Conservation (phyloP, 2,329 filamentous ascomycete species). For the Xylaria sp. region DNA sequence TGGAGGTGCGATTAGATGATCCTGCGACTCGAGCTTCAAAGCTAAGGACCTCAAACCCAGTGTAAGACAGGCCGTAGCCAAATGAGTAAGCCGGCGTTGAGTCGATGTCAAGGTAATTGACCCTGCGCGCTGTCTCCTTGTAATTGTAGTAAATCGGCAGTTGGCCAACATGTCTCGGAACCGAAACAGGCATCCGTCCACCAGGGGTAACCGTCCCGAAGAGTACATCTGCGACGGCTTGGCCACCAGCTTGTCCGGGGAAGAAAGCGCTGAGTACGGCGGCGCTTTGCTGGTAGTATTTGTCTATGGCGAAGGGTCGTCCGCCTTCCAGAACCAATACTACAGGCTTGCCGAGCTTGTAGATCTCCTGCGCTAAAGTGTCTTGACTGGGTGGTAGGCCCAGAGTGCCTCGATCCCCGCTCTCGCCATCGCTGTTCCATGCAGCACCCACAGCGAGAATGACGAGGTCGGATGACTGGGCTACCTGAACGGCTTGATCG, state of each 20-base stretch:
- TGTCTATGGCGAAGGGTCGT: constrained; percentile 54
- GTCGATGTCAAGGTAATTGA: constrained; percentile 49
- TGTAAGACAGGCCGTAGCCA: constrained; percentile 53
- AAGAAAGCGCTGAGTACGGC: constrained; percentile 55
- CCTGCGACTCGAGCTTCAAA: constrained; percentile 44
- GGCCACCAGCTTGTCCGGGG: constrained; percentile 50
- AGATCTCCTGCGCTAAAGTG: constrained; percentile 52
- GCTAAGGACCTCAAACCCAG: constrained; percentile 45
- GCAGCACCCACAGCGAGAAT: constrained; percentile 55
- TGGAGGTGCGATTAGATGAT: constrained; percentile 11
- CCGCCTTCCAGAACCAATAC: constrained; percentile 56
- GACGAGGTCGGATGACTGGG: constrained; percentile 53
- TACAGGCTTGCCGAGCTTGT: constrained; percentile 54
- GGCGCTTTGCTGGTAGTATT: constrained; percentile 52
- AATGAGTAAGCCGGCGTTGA: constrained; percentile 51
- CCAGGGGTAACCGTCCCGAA: constrained; percentile 51
- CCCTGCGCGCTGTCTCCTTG: constrained; percentile 47
- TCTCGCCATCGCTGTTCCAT: constrained; percentile 60
- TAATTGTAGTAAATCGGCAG: constrained; percentile 53
- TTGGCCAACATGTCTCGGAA: constrained; percentile 52
- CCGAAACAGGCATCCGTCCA: constrained; percentile 51
- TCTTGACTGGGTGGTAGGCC: constrained; percentile 54
- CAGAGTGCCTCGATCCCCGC: constrained; percentile 54
- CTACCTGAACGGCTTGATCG: constrained; percentile 51
- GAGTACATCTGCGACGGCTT: constrained; percentile 52